Conservation (phyloP, 169 alveolate species). For the Plasmodium cynomolgi region DNA sequence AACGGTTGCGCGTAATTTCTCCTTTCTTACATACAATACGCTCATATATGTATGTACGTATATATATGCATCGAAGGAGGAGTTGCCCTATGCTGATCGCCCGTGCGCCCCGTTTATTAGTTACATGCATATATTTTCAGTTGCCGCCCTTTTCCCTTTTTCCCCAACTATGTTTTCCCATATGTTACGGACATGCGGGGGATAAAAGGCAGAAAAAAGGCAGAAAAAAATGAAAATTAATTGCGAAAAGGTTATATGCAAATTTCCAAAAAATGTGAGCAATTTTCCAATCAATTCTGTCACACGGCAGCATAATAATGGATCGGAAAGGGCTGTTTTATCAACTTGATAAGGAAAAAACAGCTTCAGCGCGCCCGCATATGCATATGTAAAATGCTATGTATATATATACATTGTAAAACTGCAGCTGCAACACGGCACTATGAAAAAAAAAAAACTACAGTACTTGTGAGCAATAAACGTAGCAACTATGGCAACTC, state of each 20-base stretch:
- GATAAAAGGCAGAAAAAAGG: neutral
- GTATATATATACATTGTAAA: neutral
- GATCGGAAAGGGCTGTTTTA: neutral
- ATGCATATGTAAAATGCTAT: neutral
- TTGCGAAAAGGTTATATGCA: neutral
- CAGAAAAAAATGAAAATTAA: neutral
- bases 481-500: neutral
- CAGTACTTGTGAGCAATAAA: neutral
- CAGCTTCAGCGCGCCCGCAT: neutral
- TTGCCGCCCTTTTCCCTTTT: neutral
- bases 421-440: neutral
- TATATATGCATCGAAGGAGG: neutral
- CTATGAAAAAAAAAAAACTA: neutral
- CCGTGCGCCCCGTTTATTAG: neutral
- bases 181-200: neutral
- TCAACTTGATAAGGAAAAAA: neutral
- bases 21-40: neutral
- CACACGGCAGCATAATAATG: neutral
- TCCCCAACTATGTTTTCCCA: neutral
- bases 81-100: neutral
- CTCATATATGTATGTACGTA: neutral
- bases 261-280: neutral
- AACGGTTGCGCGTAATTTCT: neutral
- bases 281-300: neutral
- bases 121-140: neutral